Evolutionary conservation across 306 rosid genomes (phyloP), one percentile per base, ranked within the genome.

Genomic region (Fagus sylvatica): DNA sequence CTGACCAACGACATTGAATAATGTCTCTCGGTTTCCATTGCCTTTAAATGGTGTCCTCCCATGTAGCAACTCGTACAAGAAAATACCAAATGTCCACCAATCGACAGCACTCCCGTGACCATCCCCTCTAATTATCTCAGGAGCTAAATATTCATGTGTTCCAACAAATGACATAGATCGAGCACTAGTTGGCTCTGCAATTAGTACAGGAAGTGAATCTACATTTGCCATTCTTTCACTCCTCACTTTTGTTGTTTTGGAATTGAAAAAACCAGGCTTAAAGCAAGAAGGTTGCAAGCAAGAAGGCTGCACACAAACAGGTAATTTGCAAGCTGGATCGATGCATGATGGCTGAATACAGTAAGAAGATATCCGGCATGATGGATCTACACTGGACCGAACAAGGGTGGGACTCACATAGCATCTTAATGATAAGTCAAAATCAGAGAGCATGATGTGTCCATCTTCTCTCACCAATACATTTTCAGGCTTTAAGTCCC

Each of bases 51-150:
- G 92, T 37, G 92, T 88, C 72, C 64, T 82, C 12, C 92, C 92
- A 70, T 66, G 75, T 22, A 88, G 77, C 72, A 88, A 40, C 73
- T 88, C 92, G 46, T 84, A 88, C 84, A 88, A 69, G 77, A 88
- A 88, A 28, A 88, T 82, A 8, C 92, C 92, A 62, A 84, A 88
- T 6, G 92, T 88, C 92, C 92, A 88, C 92, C 92, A 88, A 78
- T 88, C 92, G 39, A 88, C 92, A 3, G 90, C 90, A 80, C 92
- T 88, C 22, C 92, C 92, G 75, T 88, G 92, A 37, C 92, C 92
- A 41, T 88, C 92, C 13, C 92, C 92, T 81, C 92, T 81, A 48
- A 88, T 82, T 53, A 88, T 88, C 70, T 88, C 92, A 6, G 92
- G 92, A 40, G 92, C 90, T 72, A 88, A 79, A 55, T 88, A 88